Evolutionary conservation across 2,329 filamentous ascomycete genomes (phyloP).

Genomic region (Cladosporium oxysporum): DNA sequence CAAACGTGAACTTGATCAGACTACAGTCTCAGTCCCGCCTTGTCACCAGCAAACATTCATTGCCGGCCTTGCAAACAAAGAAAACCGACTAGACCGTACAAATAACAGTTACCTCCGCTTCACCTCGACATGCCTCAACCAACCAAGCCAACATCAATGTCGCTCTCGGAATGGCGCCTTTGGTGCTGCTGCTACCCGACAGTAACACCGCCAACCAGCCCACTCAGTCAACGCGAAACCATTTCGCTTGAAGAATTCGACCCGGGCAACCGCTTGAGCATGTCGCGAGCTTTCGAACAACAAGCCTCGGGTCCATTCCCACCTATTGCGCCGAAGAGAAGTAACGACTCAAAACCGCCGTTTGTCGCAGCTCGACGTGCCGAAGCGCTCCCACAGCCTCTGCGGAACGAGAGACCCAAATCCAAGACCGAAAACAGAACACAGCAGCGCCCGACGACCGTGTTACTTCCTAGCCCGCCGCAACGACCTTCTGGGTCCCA

Average conservation of each 20-base stretch:
- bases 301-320: not conserved
- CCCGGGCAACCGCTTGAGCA: slow-evolving; percentile 5
- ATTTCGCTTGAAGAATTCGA: slow-evolving; percentile 7
- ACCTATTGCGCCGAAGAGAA: not conserved
- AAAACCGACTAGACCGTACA: not conserved
- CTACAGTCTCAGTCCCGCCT: not conserved
- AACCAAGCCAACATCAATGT: not conserved
- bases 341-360: not conserved
- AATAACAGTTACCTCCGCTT: not conserved
- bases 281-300: not conserved
- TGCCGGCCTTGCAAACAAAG: not conserved
- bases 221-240: not conserved
- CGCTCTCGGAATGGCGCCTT: not conserved
- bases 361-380: not conserved
- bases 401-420: not conserved
- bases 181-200: slow-evolving; percentile 8
- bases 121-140: not conserved
- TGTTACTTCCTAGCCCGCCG: not conserved
- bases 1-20: not conserved
- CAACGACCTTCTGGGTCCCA: not conserved
- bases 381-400: not conserved
- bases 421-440: not conserved
- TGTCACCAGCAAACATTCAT: not conserved
- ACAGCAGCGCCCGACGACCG: not conserved
- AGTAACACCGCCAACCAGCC: not conserved